These are phyloP conservation scores for Tolypocladium nubicola DNA, from an alignment of 2,329 filamentous ascomycete genomes.

Conservation along the genomic window DNA sequence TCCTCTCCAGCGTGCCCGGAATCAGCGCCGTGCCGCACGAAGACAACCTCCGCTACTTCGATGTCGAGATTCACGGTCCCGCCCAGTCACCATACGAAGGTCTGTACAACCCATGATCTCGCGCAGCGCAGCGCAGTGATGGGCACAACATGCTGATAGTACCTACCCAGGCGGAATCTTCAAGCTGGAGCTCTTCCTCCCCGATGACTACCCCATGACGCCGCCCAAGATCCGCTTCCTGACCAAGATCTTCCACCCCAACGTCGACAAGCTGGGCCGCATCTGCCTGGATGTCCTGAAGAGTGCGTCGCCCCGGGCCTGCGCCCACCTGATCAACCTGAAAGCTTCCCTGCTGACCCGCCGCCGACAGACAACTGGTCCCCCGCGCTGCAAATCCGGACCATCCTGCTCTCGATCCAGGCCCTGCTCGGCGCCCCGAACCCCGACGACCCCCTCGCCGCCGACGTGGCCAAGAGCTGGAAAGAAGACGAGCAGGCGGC, in stretches of 20 bases:
- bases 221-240: conserved; percentile 97
- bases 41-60: conserved; percentile 96
- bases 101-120: conserved; percentile 20
- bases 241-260: conserved; percentile 98
- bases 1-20: conserved; percentile 64
- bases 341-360: background rate
- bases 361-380: conserved; percentile 81
- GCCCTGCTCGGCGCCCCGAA: conserved; percentile 92
- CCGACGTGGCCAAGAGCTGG: conserved; percentile 96
- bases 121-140: background rate
- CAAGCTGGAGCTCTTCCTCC: conserved; percentile 93
- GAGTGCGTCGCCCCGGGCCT: conserved; percentile 45
- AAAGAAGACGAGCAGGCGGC: conserved; percentile 91
- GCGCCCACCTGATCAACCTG: background rate
- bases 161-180: conserved; percentile 60
- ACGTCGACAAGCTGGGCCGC: conserved; percentile 93
- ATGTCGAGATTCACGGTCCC: conserved; percentile 91
- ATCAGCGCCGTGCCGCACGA: conserved; percentile 95
- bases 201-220: conserved; percentile 98
- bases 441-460: conserved; percentile 94
- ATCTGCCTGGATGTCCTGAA: conserved; percentile 97
- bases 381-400: conserved; percentile 92
- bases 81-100: conserved; percentile 92
- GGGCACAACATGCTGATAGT: background rate
- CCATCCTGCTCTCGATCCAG: conserved; percentile 97